A percentile compares a stretch with the other conserved stretches of the same genome.
Conservation (phyloP, 2,329 filamentous ascomycete species). For the Xylaria sp. region DNA sequence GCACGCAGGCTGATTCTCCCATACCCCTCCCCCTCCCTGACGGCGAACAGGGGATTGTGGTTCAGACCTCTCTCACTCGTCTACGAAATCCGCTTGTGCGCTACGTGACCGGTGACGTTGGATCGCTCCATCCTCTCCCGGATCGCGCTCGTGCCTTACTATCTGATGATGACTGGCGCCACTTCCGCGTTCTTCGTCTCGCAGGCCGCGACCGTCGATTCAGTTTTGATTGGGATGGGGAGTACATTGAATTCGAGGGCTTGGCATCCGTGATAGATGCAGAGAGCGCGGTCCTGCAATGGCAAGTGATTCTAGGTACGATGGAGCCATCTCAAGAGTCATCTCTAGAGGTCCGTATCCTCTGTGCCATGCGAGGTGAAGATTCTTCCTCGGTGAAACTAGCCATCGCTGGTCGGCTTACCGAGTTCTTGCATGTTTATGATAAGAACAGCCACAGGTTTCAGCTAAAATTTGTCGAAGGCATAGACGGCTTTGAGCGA, state of each 20-base stretch:
- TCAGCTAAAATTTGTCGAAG: conserved; percentile 21
- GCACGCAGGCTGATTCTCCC: conserved; percentile 11
- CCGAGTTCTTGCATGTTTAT: conserved; percentile 23
- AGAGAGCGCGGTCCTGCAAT: conserved; percentile 52
- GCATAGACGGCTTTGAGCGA: conserved; percentile 29
- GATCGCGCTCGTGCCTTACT: conserved; percentile 43
- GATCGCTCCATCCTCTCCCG: conserved; percentile 52
- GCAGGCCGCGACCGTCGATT: conserved; percentile 55
- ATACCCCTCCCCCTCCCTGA: conserved; percentile 39
- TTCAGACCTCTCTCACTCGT: conserved; percentile 55
- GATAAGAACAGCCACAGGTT: conserved; percentile 28
- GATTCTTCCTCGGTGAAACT: background rate
- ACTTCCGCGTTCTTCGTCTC: conserved; percentile 52
- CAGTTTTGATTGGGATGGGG: conserved; percentile 56
- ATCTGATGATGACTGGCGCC: conserved; percentile 36
- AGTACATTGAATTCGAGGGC: conserved; percentile 52
- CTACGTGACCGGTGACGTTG: conserved; percentile 56
- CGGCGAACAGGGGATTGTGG: conserved; percentile 52
- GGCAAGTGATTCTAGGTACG: conserved; percentile 54
- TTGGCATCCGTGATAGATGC: conserved; percentile 42
- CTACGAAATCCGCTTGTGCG: conserved; percentile 57
- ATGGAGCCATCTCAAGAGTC: conserved; percentile 37
- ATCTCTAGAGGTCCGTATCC: conserved; percentile 29
- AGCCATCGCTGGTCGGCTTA: background rate
- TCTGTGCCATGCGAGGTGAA: conserved; percentile 13